Evolutionary conservation across 2,329 filamentous ascomycete species (phyloP).

Genomic region (Trichoderma hamatum): DNA sequence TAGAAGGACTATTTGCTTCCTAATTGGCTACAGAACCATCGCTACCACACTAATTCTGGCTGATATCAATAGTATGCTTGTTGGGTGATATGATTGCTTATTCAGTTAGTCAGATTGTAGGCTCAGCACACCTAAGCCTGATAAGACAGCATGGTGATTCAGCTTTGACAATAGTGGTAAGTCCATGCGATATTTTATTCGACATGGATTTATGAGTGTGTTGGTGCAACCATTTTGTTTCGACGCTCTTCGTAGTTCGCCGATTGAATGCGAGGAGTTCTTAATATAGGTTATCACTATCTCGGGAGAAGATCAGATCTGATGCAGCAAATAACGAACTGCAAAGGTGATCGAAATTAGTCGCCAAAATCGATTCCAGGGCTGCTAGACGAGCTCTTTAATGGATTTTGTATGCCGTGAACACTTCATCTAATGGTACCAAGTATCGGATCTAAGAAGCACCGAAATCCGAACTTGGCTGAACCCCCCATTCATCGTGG

Average conservation of each 20-base stretch:
- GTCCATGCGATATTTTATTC: neutral
- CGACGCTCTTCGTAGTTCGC: neutral
- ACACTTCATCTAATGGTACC: neutral
- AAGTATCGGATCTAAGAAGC: slow-evolving; percentile 1
- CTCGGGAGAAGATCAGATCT: too few species aligned
- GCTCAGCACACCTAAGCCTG: neutral
- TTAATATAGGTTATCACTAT: too few species aligned
- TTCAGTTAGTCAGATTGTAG: neutral
- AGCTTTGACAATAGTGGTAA: neutral
- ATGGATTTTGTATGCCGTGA: neutral
- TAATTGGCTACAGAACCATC: neutral
- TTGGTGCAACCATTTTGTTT: neutral
- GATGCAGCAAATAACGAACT: too few species aligned
- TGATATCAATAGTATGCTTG: neutral
- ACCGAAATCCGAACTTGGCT: slow-evolving; percentile 5
- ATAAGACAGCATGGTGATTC: neutral
- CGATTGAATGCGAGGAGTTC: neutral
- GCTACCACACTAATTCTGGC: neutral
- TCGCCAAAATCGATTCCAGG: neutral
- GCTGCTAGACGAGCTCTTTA: neutral
- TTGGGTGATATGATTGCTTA: neutral
- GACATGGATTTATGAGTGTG: neutral
- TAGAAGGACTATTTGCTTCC: neutral
- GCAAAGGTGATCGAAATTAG: too few species aligned
- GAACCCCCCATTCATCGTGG: neutral